phyloP scores from a whole-genome alignment of 176 grass and related monocot species.

The Triticum timopheevii region DNA sequence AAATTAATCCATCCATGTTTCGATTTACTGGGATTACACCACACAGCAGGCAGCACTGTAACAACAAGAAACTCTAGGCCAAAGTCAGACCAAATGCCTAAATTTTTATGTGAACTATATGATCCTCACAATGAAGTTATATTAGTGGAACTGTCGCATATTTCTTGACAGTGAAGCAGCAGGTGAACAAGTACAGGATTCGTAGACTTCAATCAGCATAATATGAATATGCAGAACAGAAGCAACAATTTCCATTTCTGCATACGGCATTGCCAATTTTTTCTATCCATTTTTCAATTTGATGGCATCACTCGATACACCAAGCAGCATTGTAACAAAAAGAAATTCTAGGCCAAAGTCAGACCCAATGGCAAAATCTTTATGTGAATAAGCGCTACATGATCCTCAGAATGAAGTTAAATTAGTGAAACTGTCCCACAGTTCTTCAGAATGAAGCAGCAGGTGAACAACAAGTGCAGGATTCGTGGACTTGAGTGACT shows the following conservation, averaged over 20 bases:
- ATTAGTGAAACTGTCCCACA: too few species aligned
- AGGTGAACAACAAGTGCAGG: background rate
- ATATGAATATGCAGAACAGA: slow-evolving; percentile 1
- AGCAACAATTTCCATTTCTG: background rate
- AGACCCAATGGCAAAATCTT: too few species aligned
- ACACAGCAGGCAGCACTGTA: background rate
- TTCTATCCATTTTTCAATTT: background rate
- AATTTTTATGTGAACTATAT: too few species aligned
- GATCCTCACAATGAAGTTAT: too few species aligned
- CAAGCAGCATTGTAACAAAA: background rate
- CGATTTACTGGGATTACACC: background rate
- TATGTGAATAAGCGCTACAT: too few species aligned
- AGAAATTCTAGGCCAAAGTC: background rate
- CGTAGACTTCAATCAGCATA: too few species aligned
- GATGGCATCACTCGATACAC: background rate
- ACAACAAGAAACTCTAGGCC: too few species aligned
- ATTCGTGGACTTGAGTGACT: background rate
- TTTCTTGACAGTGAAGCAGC: too few species aligned
- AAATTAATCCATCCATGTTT: background rate
- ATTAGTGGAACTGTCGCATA: too few species aligned
- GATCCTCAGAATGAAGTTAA: background rate
- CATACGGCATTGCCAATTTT: background rate
- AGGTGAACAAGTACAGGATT: background rate
- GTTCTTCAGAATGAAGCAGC: too few species aligned
- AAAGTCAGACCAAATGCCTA: too few species aligned